Percentiles rank a stretch among this genome's conserved stretches.
These are phyloP conservation scores for Camelina hispida DNA, from an alignment of 345 rosid species.

Conservation along the genomic window DNA sequence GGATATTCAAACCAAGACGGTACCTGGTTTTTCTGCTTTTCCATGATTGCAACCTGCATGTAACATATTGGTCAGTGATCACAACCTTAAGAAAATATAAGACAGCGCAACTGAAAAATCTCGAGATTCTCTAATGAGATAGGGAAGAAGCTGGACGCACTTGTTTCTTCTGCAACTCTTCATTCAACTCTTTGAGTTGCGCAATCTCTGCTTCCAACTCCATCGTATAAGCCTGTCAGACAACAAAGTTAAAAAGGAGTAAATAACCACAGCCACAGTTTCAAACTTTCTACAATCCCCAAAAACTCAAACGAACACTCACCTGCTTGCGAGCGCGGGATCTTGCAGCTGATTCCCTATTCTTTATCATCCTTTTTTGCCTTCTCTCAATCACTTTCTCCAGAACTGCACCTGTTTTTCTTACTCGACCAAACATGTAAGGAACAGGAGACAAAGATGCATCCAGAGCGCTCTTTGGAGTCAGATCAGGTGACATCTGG, in stretches of 20 bases:
- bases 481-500: constrained; percentile 76
- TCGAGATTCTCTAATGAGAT: constrained; percentile 18
- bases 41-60: constrained; percentile 60
- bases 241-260: constrained; percentile 24
- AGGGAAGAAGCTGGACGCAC: constrained; percentile 48
- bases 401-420: constrained; percentile 64
- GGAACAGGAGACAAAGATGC: constrained; percentile 87
- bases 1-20: constrained; percentile 7
- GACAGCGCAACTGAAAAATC: constrained; percentile 1
- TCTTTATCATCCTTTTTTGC: constrained; percentile 98
- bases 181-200: constrained; percentile 75
- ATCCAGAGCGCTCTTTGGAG: constrained; percentile 74
- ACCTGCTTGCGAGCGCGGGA: constrained; percentile 99
- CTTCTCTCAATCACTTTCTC: constrained; percentile 99
- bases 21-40: constrained; percentile 72
- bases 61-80: constrained; percentile 37
- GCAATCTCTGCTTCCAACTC: constrained; percentile 95
- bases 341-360: constrained; percentile 97
- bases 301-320: constrained; percentile 27
- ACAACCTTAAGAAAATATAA: constrained; percentile 3
- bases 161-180: constrained; percentile 78
- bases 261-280: neutral
- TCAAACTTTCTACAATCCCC: neutral
- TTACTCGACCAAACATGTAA: constrained; percentile 75
- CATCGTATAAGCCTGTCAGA: constrained; percentile 83